Base-by-base conservation (phyloP, 495 filamentous ascomycete species). In the Mytilinidion resinicola region DNA sequence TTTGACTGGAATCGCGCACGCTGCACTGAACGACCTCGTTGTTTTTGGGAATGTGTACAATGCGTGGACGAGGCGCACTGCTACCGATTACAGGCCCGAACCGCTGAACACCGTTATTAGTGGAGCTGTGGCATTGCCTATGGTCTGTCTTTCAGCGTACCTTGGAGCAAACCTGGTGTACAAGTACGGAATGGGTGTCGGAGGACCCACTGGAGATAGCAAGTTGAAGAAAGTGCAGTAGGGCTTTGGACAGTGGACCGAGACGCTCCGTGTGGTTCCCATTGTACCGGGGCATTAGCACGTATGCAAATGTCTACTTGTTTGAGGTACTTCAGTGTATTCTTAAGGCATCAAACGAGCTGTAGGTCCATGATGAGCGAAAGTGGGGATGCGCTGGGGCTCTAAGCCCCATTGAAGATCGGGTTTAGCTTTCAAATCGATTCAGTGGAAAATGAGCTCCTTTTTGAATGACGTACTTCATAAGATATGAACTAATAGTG, bases 141-240 rank as follows among this genome's bases (percentile, higher is more conserved):
- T 41, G 25, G 53, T 34, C 20, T 54, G 47, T 1, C 61, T 60
- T 20, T 51, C 56, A 30, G 65, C 65, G 42, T 64, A 58, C 21
- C 53, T 67, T 11, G 65, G 65, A 9, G 65, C 58, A 4, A 35
- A 30, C 7, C 38, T 67, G 34, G 59, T 67, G 12, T 67, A 67
- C 53, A 34, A 52, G 34, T 62, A 67, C 42, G 65, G 65, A 1
- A 63, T 67, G 55, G 65, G 65, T 30, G 53, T 67, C 25, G 57
- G 55, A 11, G 55, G 55, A 38, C 52, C 51, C 1, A 60, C 51
- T 21, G 43, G 36, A 4, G 57, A 48, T 41, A 51, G 48, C 51
- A 57, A 57, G 46, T 51, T 15, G 39, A 67, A 62, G 58, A 64
- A 59, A 49, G 25, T 48, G 8, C 46, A 49, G 14, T 49, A 14